Conservation (phyloP, 2,329 filamentous ascomycete genomes). For the Trichothecium sympodiale region DNA sequence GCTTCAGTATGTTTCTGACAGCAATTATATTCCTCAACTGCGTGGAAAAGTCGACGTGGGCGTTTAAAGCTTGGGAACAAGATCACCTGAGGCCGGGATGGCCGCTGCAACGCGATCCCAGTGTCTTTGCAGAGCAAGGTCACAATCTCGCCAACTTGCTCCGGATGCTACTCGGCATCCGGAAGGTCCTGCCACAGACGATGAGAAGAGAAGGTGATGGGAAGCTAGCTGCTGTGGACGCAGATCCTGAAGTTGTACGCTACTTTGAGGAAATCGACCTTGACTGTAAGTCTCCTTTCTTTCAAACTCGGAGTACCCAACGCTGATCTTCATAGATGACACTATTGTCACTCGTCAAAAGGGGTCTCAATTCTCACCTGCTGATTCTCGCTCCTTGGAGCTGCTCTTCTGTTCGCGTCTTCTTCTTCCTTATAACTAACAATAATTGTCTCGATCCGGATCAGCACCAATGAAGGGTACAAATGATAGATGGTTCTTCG, state of each 20-base stretch:
- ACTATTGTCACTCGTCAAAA: slow-evolving; percentile 32
- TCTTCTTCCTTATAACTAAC: slow-evolving; percentile 23
- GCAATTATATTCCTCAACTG: slow-evolving; percentile 53
- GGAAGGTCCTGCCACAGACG: slow-evolving; percentile 46
- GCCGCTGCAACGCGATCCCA: slow-evolving; percentile 48
- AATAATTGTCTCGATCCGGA: too few relatives aligned
- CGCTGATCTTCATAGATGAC: slow-evolving; percentile 9
- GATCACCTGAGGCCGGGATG: slow-evolving; percentile 46
- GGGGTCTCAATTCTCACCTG: slow-evolving; percentile 37
- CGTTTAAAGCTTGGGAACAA: slow-evolving; percentile 58
- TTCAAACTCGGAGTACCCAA: neutral
- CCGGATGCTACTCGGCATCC: slow-evolving; percentile 50
- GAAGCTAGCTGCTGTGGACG: slow-evolving; percentile 34
- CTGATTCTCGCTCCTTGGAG: slow-evolving; percentile 38
- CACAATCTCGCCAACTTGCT: slow-evolving; percentile 46
- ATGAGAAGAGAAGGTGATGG: slow-evolving; percentile 29
- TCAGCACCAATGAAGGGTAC: too few relatives aligned
- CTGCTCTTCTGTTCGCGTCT: slow-evolving; percentile 38
- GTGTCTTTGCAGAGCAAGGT: slow-evolving; percentile 47
- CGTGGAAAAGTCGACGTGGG: slow-evolving; percentile 58
- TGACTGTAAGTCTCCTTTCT: slow-evolving; percentile 35
- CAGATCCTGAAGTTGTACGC: slow-evolving; percentile 30
- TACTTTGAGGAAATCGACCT: slow-evolving; percentile 48
- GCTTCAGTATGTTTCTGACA: slow-evolving; percentile 51
- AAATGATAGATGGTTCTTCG: too few relatives aligned